Base-by-base conservation (phyloP, 2,329 filamentous ascomycete species). In the Colletotrichum scovillei region DNA sequence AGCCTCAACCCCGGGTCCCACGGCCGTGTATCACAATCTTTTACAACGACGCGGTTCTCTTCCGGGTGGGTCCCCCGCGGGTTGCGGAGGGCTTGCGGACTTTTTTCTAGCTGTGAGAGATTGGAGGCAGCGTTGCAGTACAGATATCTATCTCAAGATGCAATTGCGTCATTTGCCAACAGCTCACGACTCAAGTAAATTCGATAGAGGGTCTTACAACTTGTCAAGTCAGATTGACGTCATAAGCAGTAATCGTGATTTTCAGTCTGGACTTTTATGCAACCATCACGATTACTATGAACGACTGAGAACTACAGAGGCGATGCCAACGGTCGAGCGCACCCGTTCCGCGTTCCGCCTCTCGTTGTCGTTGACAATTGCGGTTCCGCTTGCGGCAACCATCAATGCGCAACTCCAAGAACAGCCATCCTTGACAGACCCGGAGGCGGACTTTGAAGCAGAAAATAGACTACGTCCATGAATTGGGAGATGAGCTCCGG, bases 21-120 rank as follows among this genome's bases (percentile, higher is more conserved):
- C 67, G 59, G 66, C 70, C 59, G 60, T 70, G 67, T 73, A 73
- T 73, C 70, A 73, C 59, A 64, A 65, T 73, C 52, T 68, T 72
- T 49, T 42, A 30, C 62, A 30, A 70, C 30, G 59, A 64, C 55
- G 66, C 60, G 66, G 66, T 49, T 16, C 53, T 59, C 70, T 62
- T 56, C 70, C 70, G 59, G 59, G 60, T 62, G 66, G 60, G 46
- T 69, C 60, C 28, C 66, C 66, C 58, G 66, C 32, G 53, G 38
- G 38, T 32, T 59, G 60, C 70, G 55, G 70, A 52, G 57, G 46
- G 42, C 53, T 56, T 57, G n/a, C 66, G 66, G 59, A 28, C 32
- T 28, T 28, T 56, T 16, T 22, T 19, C 19, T 28, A 59, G 66
- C 59, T 73, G 46, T 66, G 60, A 67, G 60, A 70, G 55, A 70